Evolutionary conservation across 108 stramenopile species (phyloP).

Genomic region (Skeletonema potamos): DNA sequence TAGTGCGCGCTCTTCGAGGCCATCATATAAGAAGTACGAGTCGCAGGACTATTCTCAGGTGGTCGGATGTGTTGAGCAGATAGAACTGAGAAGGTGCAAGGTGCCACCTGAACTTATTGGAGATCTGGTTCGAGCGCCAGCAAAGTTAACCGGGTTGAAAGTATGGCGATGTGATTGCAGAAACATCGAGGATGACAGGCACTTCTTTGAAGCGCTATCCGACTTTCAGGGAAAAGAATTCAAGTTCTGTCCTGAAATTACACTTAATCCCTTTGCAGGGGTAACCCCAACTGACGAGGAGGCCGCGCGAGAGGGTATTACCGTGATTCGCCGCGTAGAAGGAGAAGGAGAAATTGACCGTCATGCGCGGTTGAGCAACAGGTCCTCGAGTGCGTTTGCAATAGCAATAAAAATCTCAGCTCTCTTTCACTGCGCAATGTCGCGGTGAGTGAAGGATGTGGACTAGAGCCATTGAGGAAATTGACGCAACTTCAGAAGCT

Average conservation of each 20-base stretch:
- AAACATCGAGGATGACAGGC: background rate
- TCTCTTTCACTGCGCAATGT: background rate
- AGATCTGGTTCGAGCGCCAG: background rate
- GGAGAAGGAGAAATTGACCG: no score
- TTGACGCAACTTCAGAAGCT: background rate
- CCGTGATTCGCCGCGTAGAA: no score
- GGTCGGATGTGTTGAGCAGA: background rate
- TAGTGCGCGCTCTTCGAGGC: no score
- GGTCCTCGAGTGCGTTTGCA: background rate
- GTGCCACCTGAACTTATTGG: background rate
- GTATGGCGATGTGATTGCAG: background rate
- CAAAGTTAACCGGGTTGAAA: background rate
- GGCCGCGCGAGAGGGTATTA: background rate
- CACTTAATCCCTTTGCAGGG: background rate
- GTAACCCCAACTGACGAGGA: background rate
- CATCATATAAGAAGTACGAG: no score
- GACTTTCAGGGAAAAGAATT: background rate
- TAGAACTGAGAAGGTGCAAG: background rate
- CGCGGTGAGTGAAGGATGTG: background rate
- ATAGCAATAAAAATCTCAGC: background rate
- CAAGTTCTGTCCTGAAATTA: background rate
- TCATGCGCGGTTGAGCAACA: background rate
- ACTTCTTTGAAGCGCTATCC: background rate
- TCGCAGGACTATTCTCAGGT: no score
- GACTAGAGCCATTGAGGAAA: background rate